These are phyloP conservation scores for Salvia rosmarinus DNA, from an alignment of 257 asterid genomes.

Conservation along the genomic window DNA sequence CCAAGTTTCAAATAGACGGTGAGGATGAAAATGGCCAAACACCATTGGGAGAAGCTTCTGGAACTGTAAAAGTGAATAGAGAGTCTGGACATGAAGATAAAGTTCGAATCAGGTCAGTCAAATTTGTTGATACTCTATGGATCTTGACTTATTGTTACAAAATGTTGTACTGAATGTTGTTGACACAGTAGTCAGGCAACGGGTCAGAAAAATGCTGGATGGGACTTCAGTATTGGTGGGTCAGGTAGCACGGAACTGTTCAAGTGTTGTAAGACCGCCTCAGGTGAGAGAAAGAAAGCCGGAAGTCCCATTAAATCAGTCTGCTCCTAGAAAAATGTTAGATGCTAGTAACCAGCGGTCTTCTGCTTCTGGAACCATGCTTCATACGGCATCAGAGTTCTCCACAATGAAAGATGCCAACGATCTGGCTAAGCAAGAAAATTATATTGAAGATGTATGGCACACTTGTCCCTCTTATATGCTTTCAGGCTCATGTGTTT, in stretches of 20 bases:
- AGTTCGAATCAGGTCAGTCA: constrained; percentile 60
- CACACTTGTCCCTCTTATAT: constrained; percentile 39
- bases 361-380: constrained; percentile 68
- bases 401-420: constrained; percentile 52
- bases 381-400: constrained; percentile 50
- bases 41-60: constrained; percentile 51
- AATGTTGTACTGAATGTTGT: constrained; percentile 37
- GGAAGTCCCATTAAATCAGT: constrained; percentile 61
- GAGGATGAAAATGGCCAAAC: constrained; percentile 46
- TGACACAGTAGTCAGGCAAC: constrained; percentile 64
- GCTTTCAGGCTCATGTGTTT: background rate
- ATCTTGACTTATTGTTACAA: constrained; percentile 18
- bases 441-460: constrained; percentile 66
- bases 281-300: constrained; percentile 84
- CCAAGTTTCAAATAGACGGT: constrained; percentile 57
- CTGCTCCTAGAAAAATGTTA: constrained; percentile 53
- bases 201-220: constrained; percentile 71
- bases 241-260: constrained; percentile 77
- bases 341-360: constrained; percentile 62
- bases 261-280: constrained; percentile 83
- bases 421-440: constrained; percentile 49
- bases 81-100: constrained; percentile 46
- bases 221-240: constrained; percentile 98
- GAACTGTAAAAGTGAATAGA: constrained; percentile 54
- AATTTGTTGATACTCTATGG: constrained; percentile 35